Base-by-base conservation (phyloP, 257 asterid species). In the Striga asiatica region DNA sequence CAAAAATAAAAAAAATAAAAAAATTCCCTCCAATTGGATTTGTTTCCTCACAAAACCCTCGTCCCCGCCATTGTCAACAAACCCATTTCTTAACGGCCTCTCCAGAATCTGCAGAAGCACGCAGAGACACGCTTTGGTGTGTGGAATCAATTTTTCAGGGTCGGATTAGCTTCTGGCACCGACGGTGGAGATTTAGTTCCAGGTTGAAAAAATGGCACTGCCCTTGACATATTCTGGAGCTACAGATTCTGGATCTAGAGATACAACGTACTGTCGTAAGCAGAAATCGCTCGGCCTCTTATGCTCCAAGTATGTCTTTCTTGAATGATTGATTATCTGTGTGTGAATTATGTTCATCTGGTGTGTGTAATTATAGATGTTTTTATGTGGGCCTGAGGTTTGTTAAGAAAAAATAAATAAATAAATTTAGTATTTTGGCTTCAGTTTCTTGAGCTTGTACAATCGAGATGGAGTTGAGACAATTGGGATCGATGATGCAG, bases 401-500 rank as follows among this genome's bases (percentile, higher is more conserved):
- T n/a, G n/a, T n/a, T n/a, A n/a, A n/a, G n/a, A n/a, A n/a, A n/a
- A n/a, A n/a, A n/a, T n/a, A n/a, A n/a, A n/a, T n/a, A n/a, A n/a
- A n/a, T n/a, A 38, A 35, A 9, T 35, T 35, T 35, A 29, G 8
- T 29, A n/a, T 35, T 71, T 32, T 60, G 69, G 21, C 23, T 58
- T 0, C 69, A 88, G 98, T 74, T 92, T 92, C 21, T 54, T 92
- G 80, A 71, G 85, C 75, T 71, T 88, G 74, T 92, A 92, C 57
- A 58, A 92, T 71, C 72, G 85, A 22, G 83, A 92, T 29, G 98
- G 93, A 0, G 73, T 88, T 23, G 94, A 92, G 38, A 69, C 91
- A 0, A 74, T 92, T 39, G 98, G 98, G 29, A 93, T 92, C 20
- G 98, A 92, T 38, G 98, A 84, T 39, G 98, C 98, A 3, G 97